Evolutionary conservation across 2,329 filamentous ascomycete species (phyloP), one percentile per base, ranked within the genome.

Genomic region (Phialocephala sp.): DNA sequence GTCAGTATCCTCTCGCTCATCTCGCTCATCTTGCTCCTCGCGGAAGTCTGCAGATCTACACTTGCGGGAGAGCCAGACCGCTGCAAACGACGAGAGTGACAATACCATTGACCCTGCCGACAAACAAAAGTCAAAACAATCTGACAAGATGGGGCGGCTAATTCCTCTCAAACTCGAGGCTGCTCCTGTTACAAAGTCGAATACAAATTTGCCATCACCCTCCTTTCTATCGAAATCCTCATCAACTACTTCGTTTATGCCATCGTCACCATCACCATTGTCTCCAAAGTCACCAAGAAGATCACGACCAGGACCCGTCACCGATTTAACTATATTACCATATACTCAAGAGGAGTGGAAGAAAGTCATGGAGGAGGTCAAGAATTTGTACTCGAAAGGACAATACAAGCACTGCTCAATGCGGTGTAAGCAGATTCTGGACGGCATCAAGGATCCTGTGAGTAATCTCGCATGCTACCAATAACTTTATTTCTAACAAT

Each of bases 331-430:
- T 24, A 65, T 72, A 41, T 59, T 72, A 6, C 74, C 73, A 18
- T 71, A 71, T 52, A 73, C 72, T 22, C 35, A 66, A 56, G 62
- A 66, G 20, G 75, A 76, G 63, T 76, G 72, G 73, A 68, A 61
- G 24, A 65, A 61, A 62, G 70, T 72, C 52, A 73, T 76, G 71
- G 71, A 74, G 27, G 72, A 76, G 68, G 66, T 76, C 20, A 75
- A 73, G 62, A 50, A 54, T 18, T 54, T 76, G n/a, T 76, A 74
- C 63, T 18, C 65, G 8, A 70, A 68, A 35, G 66, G 70, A 41
- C 66, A 75, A 35, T 75, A 76, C 50, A 75, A 73, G 67, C 68
- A 75, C 24, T 76, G 75, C 45, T 66, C 71, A 18, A 59, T 70
- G 20, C 69, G 72, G 20, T 76, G 73, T 43, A 75, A 71, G 43